These are phyloP conservation scores for Amanita subjunquillea DNA, from an alignment of 768 basidiomycete genomes.

Conservation along the genomic window DNA sequence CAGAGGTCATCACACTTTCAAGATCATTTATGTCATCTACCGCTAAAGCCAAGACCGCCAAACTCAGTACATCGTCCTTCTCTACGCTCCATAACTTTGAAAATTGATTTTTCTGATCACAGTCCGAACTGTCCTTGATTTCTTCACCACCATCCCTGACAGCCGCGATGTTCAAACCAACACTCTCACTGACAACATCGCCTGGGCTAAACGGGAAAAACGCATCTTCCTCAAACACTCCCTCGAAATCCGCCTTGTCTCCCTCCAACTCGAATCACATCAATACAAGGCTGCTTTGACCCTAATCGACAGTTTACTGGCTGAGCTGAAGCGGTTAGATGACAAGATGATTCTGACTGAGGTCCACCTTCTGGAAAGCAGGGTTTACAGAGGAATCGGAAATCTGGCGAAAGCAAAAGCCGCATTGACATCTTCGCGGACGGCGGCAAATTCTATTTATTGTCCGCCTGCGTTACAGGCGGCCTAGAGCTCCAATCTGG, in stretches of 20 bases:
- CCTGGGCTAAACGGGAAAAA: constrained; percentile 87
- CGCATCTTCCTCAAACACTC: constrained; percentile 94
- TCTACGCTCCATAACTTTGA: not conserved
- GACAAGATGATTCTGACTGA: constrained; percentile 98
- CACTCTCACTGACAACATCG: constrained; percentile 84
- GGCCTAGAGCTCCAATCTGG: constrained; percentile 49
- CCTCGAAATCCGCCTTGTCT: constrained; percentile 80
- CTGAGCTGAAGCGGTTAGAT: constrained; percentile 86
- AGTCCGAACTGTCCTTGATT: constrained; percentile 93
- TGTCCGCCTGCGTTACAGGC: constrained; percentile 43
- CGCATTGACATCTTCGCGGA: constrained; percentile 80
- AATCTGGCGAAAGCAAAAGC: constrained; percentile 92
- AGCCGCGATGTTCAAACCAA: constrained; percentile 69
- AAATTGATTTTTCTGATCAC: not conserved
- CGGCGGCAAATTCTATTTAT: constrained; percentile 93
- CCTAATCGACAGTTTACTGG: constrained; percentile 79
- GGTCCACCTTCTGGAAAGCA: constrained; percentile 87
- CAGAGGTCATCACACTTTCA: constrained; percentile 77
- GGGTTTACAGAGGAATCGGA: constrained; percentile 82
- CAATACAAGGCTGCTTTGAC: constrained; percentile 72
- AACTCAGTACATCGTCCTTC: constrained; percentile 56
- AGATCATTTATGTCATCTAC: constrained; percentile 86
- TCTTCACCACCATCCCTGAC: constrained; percentile 72
- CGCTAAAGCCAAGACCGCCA: constrained; percentile 95
- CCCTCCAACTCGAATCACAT: constrained; percentile 68